phyloP scores from a whole-genome alignment of 495 filamentous ascomycete genomes.

The Symbiotaphrina buchneri region DNA sequence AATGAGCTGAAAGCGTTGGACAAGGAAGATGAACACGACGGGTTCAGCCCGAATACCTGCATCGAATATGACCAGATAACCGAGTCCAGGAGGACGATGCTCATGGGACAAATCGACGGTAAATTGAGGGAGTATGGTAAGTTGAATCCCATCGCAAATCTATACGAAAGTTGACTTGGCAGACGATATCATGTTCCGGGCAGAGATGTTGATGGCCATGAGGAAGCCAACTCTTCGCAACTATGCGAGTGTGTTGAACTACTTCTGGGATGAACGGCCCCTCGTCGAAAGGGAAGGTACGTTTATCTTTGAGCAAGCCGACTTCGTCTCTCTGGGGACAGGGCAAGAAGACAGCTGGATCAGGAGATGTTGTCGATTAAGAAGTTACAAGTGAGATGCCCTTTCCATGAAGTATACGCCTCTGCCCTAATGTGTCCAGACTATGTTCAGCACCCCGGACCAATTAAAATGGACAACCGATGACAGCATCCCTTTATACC shows the following conservation, averaged over 20 bases:
- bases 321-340: constrained; percentile 15
- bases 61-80: background rate
- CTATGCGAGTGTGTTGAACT: constrained; percentile 10
- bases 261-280: constrained; percentile 10
- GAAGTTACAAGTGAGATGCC: too few relatives aligned
- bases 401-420: too few relatives aligned
- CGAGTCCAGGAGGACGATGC: background rate
- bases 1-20: constrained; percentile 12
- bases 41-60: too few relatives aligned
- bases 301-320: constrained; percentile 12
- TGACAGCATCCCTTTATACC: too few relatives aligned
- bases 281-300: constrained; percentile 7
- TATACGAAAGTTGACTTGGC: too few relatives aligned
- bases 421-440: too few relatives aligned
- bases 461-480: too few relatives aligned
- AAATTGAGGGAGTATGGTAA: constrained; percentile 15
- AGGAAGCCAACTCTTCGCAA: constrained; percentile 8
- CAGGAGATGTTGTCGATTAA: too few relatives aligned
- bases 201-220: too few relatives aligned
- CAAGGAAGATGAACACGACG: constrained; percentile 7
- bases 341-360: constrained; percentile 15
- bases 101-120: constrained; percentile 12
- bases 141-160: too few relatives aligned
- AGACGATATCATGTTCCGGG: too few relatives aligned
- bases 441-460: too few relatives aligned